Percentiles rank a stretch among this genome's conserved stretches.
phyloP scores from a whole-genome alignment of 169 alveolate genomes.

The Babesia ovis region DNA sequence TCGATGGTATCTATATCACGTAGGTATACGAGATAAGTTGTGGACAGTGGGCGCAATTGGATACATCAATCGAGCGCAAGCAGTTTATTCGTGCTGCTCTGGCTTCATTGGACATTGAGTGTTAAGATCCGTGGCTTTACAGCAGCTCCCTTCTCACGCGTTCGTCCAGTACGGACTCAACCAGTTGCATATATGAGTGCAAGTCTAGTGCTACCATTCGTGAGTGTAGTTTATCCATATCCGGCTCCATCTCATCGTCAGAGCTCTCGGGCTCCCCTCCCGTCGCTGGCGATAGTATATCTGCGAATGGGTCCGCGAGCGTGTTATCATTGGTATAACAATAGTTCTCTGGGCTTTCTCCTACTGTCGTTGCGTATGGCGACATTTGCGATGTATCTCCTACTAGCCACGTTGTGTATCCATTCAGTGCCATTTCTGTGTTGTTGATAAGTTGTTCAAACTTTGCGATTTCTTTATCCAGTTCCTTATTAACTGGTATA shows the following conservation, averaged over 20 bases:
- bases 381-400: background rate
- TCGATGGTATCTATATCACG: background rate
- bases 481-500: background rate
- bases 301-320: background rate
- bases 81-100: slow-evolving; percentile 35
- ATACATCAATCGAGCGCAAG: slow-evolving; percentile 43
- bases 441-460: slow-evolving; percentile 12
- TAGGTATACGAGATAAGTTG: slow-evolving; percentile 63
- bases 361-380: slow-evolving; percentile 1
- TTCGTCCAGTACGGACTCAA: slow-evolving; percentile 62
- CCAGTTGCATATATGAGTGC: slow-evolving; percentile 44
- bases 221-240: slow-evolving; percentile 34
- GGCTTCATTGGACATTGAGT: slow-evolving; percentile 26
- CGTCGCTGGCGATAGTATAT: background rate
- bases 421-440: slow-evolving; percentile 6
- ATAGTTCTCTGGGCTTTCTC: background rate
- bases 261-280: background rate
- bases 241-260: slow-evolving; percentile 21
- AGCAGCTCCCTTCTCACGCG: slow-evolving; percentile 27
- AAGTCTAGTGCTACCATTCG: slow-evolving; percentile 53
- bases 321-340: slow-evolving; percentile 33
- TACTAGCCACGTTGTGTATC: background rate
- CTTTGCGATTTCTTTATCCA: slow-evolving; percentile 24
- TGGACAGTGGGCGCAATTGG: slow-evolving; percentile 56
- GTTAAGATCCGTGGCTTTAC: background rate